These are phyloP conservation scores for Crithidia brevicula DNA, from an alignment of 208 protist genomes.

Conservation along the genomic window DNA sequence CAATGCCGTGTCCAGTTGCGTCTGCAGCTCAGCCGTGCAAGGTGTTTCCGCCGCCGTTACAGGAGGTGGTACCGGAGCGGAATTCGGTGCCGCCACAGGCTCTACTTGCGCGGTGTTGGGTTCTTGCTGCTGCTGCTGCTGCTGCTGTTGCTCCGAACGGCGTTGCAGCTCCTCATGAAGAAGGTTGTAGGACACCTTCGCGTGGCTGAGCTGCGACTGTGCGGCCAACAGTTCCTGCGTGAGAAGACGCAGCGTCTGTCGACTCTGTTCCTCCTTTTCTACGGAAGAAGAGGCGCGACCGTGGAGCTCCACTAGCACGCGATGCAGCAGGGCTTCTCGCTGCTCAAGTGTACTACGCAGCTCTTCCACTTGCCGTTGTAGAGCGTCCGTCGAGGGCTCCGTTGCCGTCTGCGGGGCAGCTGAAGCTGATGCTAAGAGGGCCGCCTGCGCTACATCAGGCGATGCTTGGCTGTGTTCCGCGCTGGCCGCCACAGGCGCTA, in stretches of 20 bases:
- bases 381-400: neutral
- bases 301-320: conserved; percentile 27
- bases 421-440: too few species aligned
- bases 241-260: conserved; percentile 25
- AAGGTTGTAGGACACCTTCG: conserved; percentile 25
- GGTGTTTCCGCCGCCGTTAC: neutral
- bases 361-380: conserved; percentile 11
- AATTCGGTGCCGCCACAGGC: neutral
- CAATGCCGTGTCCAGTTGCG: conserved; percentile 36
- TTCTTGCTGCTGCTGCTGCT: neutral
- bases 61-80: conserved; percentile 1
- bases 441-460: too few species aligned
- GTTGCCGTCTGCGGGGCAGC: neutral
- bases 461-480: too few species aligned
- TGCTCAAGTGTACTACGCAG: conserved; percentile 32
- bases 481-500: too few species aligned
- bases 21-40: conserved; percentile 11
- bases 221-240: conserved; percentile 22
- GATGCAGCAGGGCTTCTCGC: conserved; percentile 32
- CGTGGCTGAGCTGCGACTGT: conserved; percentile 32
- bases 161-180: conserved; percentile 22
- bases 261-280: conserved; percentile 14
- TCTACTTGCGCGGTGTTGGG: too few species aligned
- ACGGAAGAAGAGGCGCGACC: conserved; percentile 1
- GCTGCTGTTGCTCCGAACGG: neutral